Evolutionary conservation across 257 asterid species (phyloP), one percentile per base, ranked within the genome.

Genomic region (Primulina huaijiensis): DNA sequence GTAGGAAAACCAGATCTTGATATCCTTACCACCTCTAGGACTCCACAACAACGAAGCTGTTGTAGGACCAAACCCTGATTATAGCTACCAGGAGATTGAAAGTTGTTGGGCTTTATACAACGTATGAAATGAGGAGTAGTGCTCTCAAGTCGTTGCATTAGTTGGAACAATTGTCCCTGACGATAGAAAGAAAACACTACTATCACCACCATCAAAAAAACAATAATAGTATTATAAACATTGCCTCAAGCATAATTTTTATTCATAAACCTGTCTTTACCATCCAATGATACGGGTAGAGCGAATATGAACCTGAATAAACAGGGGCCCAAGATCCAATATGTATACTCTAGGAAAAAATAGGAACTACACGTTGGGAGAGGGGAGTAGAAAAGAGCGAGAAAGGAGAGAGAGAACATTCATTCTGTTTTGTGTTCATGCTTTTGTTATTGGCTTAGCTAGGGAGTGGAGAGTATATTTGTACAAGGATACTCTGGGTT

Each of bases 1-100:
- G 97, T 94, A 23, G 99, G 99, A 75, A 87, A 94, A 53, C 99
- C 99, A 66, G 97, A 89, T 82, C 99, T 91, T 64, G 99, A 94
- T 80, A 94, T 91, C 75, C 99, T 88, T 70, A 94, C 99, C 67
- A 94, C 99, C 82, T 94, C 99, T 64, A 94, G 69, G 77, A 94
- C 97, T 68, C 99, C 99, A 81, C 99, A 94, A 79, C 97, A 91
- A 64, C 93, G 83, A 27, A 94, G 85, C 80, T 94, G 99, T 73
- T 91, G 97, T 77, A 94, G 74, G 35, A 94, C 95, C 72, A 94
- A 87, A 21, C 84, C 89, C 87, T 91, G 96, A 74, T 89, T 84
- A 79, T 87, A 94, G 67, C 43, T 78, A 63, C 97, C 96, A 60
- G 99, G 95, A 79, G 95, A 87, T 60, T 87, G 95, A 69, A 76